Percentiles rank a stretch among this genome's conserved stretches.
phyloP scores from a whole-genome alignment of 805 yeast species.

The Peterozyma xylosa region DNA sequence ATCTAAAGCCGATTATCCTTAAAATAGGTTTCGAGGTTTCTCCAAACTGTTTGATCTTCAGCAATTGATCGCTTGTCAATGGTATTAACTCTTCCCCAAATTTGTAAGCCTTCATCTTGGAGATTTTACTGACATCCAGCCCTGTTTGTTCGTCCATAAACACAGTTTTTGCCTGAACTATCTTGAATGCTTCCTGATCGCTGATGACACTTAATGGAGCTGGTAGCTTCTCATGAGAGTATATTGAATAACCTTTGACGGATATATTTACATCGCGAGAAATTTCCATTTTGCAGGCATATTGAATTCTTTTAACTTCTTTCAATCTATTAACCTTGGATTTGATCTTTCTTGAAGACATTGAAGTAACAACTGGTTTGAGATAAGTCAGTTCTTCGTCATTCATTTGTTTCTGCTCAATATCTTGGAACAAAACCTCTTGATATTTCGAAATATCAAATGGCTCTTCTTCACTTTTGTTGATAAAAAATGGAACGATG shows the following conservation, averaged over 20 bases:
- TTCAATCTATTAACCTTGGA: conserved; percentile 45
- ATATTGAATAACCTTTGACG: conserved; percentile 64
- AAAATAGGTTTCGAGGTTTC: conserved; percentile 39
- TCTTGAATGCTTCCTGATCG: conserved; percentile 40
- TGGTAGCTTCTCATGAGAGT: conserved; percentile 42
- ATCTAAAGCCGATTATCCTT: conserved; percentile 62
- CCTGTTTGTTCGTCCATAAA: conserved; percentile 34
- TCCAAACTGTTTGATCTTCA: conserved; percentile 23
- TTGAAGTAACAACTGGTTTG: conserved; percentile 31
- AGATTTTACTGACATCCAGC: conserved; percentile 25
- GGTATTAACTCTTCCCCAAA: conserved; percentile 40
- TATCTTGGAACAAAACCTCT: conserved; percentile 35
- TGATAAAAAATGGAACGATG: conserved; percentile 59
- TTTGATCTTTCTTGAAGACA: conserved; percentile 34
- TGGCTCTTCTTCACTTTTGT: conserved; percentile 17
- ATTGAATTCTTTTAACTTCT: conserved; percentile 56
- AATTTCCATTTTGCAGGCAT: conserved; percentile 53
- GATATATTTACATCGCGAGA: conserved; percentile 53
- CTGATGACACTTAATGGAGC: conserved; percentile 47
- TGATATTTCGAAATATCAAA: conserved; percentile 45
- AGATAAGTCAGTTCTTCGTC: conserved; percentile 6
- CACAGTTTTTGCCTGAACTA: conserved; percentile 41
- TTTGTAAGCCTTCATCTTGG: conserved; percentile 28
- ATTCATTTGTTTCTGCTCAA: conserved; percentile 3
- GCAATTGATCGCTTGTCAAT: conserved; percentile 28